Evolutionary conservation across 805 yeast genomes (phyloP), one percentile per base, ranked within the genome.

Genomic region (Pichia membranifaciens): DNA sequence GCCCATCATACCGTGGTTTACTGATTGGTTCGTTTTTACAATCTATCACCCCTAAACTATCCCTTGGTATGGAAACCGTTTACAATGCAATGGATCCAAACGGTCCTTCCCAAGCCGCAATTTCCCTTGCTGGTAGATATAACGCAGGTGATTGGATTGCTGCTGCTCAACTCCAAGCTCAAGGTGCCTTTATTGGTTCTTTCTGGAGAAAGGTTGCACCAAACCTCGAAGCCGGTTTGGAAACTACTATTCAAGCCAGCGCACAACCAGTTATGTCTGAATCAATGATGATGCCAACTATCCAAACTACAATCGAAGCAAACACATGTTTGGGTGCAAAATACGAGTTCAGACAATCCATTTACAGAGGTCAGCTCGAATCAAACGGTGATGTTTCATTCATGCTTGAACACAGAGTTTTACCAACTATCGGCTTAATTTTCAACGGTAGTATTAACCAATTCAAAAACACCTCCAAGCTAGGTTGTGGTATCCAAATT

Each of bases 311-410:
- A 38, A 75, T 90, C 50, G 96, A 91, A 64, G 98, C 96, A 63
- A 77, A 79, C 60, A 90, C 99, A 58, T 86, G 96, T 51, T 66
- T 91, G 49, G 99, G 97, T 71, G 96, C 96, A 60, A 93, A 91
- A 73, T 91, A 91, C 71, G 98, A 93, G 74, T 93, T 88, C 78
- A 88, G 97, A 74, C 95, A 88, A 71, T 84, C 95, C 49, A 83
- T 88, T 46, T 89, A 89, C 80, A 82, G 99, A 71, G 96, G 97
- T 63, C 95, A 90, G 69, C 64, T 93, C 52, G 96, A 89, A 71
- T 81, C 95, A 44, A 74, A 77, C 51, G 99, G 99, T 70, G 88
- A 87, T 72, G 95, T 91, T 45, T 77, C 87, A 48, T 87, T 89
- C 59, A 81, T 89, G 75, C 74, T 93, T 66, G 99, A 93, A 74